Conservation (phyloP, 1,284 basidiomycete species). For the Omphalotus olearius region DNA sequence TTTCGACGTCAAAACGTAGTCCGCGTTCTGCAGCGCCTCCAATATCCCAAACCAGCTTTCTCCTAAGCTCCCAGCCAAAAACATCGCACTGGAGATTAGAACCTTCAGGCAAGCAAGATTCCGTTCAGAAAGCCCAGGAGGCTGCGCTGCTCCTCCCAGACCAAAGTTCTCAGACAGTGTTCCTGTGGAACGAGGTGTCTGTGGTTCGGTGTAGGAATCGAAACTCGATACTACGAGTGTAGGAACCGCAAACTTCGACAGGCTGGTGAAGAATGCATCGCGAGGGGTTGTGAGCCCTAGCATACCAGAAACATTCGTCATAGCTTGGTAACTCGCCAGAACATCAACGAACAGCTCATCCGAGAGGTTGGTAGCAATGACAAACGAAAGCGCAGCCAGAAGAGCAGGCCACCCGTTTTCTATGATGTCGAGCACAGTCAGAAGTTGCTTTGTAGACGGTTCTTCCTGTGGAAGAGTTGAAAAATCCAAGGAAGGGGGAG, state of each 20-base stretch:
- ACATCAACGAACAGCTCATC: slow-evolving; percentile 87
- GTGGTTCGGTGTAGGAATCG: slow-evolving; percentile 65
- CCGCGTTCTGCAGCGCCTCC: slow-evolving; percentile 89
- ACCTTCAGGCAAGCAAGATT: slow-evolving; percentile 91
- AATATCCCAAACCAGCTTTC: slow-evolving; percentile 90
- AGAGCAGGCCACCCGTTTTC: slow-evolving; percentile 87
- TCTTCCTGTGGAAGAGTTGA: slow-evolving; percentile 56
- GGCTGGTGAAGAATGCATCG: slow-evolving; percentile 87
- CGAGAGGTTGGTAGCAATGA: slow-evolving; percentile 85
- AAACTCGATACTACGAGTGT: slow-evolving; percentile 82
- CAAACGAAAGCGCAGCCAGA: slow-evolving; percentile 84
- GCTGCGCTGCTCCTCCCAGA: slow-evolving; percentile 31
- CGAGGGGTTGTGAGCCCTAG: slow-evolving; percentile 81
- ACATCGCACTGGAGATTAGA: slow-evolving; percentile 73
- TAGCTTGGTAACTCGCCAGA: slow-evolving; percentile 75
- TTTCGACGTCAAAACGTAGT: slow-evolving; percentile 77
- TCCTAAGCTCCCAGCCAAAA: slow-evolving; percentile 81
- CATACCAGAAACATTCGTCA: slow-evolving; percentile 89
- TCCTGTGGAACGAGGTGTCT: slow-evolving; percentile 58
- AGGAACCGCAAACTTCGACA: slow-evolving; percentile 88
- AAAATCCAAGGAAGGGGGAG: slow-evolving; percentile 72
- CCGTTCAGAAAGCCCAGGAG: slow-evolving; percentile 79
- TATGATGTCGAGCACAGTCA: slow-evolving; percentile 72
- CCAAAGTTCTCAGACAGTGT: slow-evolving; percentile 75
- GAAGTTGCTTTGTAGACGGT: slow-evolving; percentile 49